Evolutionary conservation across 768 basidiomycete species (phyloP).

Genomic region (Hericium coralloides): DNA sequence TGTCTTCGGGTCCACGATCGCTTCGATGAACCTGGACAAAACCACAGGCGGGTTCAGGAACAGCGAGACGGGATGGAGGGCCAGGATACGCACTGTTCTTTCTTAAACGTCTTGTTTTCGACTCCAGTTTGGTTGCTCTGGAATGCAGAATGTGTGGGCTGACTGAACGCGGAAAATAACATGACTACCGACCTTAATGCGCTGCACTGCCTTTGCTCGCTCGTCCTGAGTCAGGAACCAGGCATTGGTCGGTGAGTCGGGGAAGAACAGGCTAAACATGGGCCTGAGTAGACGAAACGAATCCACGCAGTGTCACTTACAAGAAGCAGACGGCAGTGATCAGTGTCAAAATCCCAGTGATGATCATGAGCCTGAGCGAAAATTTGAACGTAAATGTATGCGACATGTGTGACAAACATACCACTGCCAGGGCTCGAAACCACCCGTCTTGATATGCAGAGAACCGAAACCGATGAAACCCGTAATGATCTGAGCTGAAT

Average conservation of each 20-base stretch:
- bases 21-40: conserved; percentile 50
- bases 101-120: conserved; percentile 77
- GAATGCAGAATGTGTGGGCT: not conserved
- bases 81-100: conserved; percentile 50
- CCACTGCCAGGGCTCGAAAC: conserved; percentile 73
- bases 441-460: conserved; percentile 46
- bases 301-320: conserved; percentile 22
- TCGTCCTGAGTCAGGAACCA: conserved; percentile 68
- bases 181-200: conserved; percentile 43
- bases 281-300: not conserved
- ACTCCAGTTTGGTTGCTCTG: conserved; percentile 73
- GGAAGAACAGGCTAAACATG: conserved; percentile 49
- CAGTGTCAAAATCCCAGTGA: conserved; percentile 54
- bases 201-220: conserved; percentile 49
- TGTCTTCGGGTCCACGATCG: conserved; percentile 59
- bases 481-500: conserved; percentile 56
- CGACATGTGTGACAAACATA: conserved; percentile 11
- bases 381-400: not conserved
- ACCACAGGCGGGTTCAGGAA: not conserved
- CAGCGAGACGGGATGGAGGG: too few species aligned
- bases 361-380: conserved; percentile 51
- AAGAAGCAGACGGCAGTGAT: conserved; percentile 44
- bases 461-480: conserved; percentile 63
- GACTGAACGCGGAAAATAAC: not conserved
- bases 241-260: conserved; percentile 65